Conservation (phyloP, 768 basidiomycete species). For the Rhizopogon sp. region DNA sequence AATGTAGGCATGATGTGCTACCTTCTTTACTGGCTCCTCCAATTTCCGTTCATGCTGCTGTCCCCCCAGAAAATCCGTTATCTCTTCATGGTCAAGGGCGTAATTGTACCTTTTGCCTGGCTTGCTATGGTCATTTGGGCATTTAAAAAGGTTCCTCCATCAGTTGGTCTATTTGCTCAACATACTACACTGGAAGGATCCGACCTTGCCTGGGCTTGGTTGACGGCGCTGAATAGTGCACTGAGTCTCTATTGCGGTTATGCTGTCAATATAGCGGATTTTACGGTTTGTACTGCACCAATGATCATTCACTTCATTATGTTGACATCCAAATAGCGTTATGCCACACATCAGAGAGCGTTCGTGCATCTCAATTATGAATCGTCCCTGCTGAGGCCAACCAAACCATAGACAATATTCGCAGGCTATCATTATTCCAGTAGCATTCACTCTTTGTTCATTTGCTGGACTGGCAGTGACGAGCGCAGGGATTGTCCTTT, state of each 20-base stretch:
- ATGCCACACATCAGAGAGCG: constrained; percentile 63
- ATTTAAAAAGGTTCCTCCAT: constrained; percentile 59
- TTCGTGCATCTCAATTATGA: constrained; percentile 23
- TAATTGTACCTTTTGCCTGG: constrained; percentile 61
- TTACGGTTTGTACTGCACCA: constrained; percentile 41
- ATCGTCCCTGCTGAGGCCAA: background rate
- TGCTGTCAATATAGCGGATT: constrained; percentile 81
- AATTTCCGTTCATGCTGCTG: constrained; percentile 70
- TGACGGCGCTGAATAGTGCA: constrained; percentile 71
- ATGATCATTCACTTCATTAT: background rate
- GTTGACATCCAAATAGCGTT: constrained; percentile 43
- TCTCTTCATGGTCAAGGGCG: constrained; percentile 67
- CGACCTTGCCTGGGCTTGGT: constrained; percentile 70
- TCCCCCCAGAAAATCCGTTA: constrained; percentile 75
- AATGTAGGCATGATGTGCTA: constrained; percentile 64
- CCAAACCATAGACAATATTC: constrained; percentile 53
- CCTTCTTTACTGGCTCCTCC: constrained; percentile 73
- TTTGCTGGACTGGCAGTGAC: constrained; percentile 83
- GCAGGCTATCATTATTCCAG: constrained; percentile 71
- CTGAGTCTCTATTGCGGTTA: constrained; percentile 71
- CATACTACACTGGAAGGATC: constrained; percentile 49
- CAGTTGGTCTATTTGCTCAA: constrained; percentile 51
- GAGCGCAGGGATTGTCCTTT: constrained; percentile 64
- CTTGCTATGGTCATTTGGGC: constrained; percentile 79
- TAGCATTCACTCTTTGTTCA: constrained; percentile 69